Evolutionary conservation across 1,284 basidiomycete species (phyloP).

Genomic region (Boletus smithii): DNA sequence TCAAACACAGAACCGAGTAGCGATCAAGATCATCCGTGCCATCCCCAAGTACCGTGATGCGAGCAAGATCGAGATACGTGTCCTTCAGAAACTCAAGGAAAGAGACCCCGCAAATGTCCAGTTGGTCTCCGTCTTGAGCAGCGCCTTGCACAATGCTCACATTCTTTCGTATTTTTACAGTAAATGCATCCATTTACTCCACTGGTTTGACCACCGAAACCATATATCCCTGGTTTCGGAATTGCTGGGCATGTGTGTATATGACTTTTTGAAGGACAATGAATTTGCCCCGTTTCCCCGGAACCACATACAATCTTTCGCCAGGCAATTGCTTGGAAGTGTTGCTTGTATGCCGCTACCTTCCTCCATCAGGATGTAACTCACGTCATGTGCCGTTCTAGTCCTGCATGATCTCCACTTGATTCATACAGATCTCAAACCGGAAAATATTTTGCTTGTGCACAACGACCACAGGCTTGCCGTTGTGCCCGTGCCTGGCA

Average conservation of each 20-base stretch:
- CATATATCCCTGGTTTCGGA: conserved; percentile 98
- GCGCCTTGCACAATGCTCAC: conserved; percentile 11
- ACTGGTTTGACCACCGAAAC: conserved; percentile 96
- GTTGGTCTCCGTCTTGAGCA: conserved; percentile 50
- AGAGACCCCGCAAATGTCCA: conserved; percentile 87
- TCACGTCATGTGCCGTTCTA: conserved; percentile 34
- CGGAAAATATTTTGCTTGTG: conserved; percentile 96
- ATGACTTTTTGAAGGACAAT: conserved; percentile 99
- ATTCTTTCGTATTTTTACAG: conserved; percentile 41
- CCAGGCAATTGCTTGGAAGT: conserved; percentile 86
- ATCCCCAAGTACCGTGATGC: conserved; percentile 98
- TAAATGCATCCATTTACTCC: conserved; percentile 96
- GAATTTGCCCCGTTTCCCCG: conserved; percentile 95
- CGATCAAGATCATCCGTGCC: conserved; percentile 98
- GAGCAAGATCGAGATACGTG: conserved; percentile 96
- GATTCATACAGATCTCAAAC: conserved; percentile 98
- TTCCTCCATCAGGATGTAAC: conserved; percentile 7
- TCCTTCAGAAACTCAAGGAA: conserved; percentile 88
- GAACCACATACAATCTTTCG: conserved; percentile 94
- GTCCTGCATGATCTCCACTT: conserved; percentile 90
- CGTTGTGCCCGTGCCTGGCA: conserved; percentile 54
- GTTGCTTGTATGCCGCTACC: conserved; percentile 77
- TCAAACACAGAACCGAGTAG: conserved; percentile 76
- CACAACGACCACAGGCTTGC: conserved; percentile 73
- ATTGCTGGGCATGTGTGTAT: conserved; percentile 95